Evolutionary conservation across 441 rosid species (phyloP), one percentile per base, ranked within the genome.

Genomic region (Populus hybrid): DNA sequence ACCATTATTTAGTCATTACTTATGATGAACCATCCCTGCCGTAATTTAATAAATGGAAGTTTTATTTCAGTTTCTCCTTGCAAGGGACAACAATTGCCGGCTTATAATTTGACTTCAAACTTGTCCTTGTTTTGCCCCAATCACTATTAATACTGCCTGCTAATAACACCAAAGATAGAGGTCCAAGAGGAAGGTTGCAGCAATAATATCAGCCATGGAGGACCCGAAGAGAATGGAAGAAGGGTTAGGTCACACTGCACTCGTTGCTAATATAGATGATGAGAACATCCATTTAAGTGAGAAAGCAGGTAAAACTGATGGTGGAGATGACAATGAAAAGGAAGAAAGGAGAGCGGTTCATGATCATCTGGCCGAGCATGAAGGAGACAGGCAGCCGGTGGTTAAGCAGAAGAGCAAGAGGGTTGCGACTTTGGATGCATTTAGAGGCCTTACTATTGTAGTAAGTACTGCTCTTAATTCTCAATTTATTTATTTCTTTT

Each of bases 381-480:
- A 35, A n/a, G 82, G 2, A 26, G 82, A 84, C 74, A 82, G 80
- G 73, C 76, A 38, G 68, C 82, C 75, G 8, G 42, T 72, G n/a
- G 80, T 85, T 12, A 83, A 78, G 86, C 85, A 71, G 59, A 90
- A 81, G 87, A 82, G 79, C 50, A 88, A 87, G 80, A 90, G 93
- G 86, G 75, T 91, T 65, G 93, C 89, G 3, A 87, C 93, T 77
- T 77, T 90, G 82, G 95, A 91, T 85, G 93, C 90, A 26, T 91
- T 91, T 71, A 85, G 92, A 83, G 92, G 93, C 6, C 93, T 91
- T 29, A 90, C 95, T 20, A 84, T 85, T 18, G 92, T 82, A 66
- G 95, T 87, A 75, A 86, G 89, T 26, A 26, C 28, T 79, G 0
- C 3, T 20, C 2, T 9, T 31, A 12, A 20, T 65, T 2, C 3